Conservation (phyloP, 352 stramenopile genomes). For the Globisporangium nagaii region DNA sequence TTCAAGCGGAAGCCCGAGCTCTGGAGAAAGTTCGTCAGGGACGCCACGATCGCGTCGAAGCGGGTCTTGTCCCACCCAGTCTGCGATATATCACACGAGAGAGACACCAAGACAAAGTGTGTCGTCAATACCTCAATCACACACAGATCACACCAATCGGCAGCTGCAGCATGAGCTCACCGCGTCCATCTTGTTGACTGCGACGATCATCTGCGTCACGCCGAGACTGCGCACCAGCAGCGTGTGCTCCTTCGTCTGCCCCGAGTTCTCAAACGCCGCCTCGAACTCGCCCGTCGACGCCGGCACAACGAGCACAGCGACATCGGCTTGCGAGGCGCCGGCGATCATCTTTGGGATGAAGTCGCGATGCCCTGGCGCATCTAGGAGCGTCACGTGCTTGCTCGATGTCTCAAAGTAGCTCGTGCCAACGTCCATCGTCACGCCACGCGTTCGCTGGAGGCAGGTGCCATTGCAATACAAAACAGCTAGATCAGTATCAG, state of each 20-base stretch:
- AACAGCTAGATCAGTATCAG: too few species aligned
- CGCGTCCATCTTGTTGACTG: slow-evolving; percentile 98
- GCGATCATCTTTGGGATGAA: slow-evolving; percentile 99
- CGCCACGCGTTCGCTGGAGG: slow-evolving; percentile 89
- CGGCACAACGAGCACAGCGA: slow-evolving; percentile 93
- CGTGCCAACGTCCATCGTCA: slow-evolving; percentile 97
- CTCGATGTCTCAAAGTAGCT: slow-evolving; percentile 88
- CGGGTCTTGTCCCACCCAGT: slow-evolving; percentile 67
- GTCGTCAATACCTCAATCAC: too few species aligned
- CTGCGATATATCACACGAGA: slow-evolving; percentile 11
- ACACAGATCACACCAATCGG: too few species aligned
- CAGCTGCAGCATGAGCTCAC: too few species aligned
- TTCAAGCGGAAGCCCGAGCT: slow-evolving; percentile 71
- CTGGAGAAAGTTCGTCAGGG: slow-evolving; percentile 70
- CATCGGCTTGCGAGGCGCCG: slow-evolving; percentile 89
- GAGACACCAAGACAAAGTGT: too few species aligned
- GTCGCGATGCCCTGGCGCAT: slow-evolving; percentile 95
- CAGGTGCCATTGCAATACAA: slow-evolving; percentile 18
- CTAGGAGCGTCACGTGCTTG: slow-evolving; percentile 93
- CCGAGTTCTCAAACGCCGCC: slow-evolving; percentile 90
- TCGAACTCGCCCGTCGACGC: slow-evolving; percentile 94
- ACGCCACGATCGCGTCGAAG: slow-evolving; percentile 75
- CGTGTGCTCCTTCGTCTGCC: slow-evolving; percentile 98
- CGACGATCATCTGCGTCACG: slow-evolving; percentile 94
- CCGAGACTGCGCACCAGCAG: slow-evolving; percentile 91